These are phyloP conservation scores for Hondaea fermentalgiana DNA, from an alignment of 108 stramenopile genomes.

Conservation along the genomic window DNA sequence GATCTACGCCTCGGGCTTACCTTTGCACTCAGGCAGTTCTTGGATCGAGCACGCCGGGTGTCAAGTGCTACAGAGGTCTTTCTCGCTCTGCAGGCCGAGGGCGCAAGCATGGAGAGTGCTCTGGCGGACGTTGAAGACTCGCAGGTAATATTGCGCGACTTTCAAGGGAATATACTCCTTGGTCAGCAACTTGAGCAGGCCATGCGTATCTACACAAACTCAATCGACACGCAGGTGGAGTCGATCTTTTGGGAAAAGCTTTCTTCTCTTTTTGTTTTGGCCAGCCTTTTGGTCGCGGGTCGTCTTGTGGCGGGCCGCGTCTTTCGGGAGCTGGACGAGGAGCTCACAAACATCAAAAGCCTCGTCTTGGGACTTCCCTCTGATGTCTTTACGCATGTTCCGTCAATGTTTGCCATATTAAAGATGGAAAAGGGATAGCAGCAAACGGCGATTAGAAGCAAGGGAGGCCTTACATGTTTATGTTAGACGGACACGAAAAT, in stretches of 20 bases:
- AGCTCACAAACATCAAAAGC: background rate
- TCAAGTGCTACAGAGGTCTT: background rate
- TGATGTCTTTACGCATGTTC: background rate
- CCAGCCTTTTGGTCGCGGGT: background rate
- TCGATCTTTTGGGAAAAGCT: background rate
- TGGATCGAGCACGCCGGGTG: background rate
- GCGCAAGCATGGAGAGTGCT: background rate
- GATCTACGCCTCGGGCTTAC: background rate
- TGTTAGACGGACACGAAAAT: too few relatives aligned
- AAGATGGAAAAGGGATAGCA: background rate
- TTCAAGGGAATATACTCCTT: background rate
- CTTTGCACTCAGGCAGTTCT: background rate
- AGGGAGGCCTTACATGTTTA: too few relatives aligned
- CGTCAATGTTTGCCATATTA: background rate
- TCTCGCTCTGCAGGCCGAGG: background rate
- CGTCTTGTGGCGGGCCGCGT: background rate
- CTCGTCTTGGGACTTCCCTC: background rate
- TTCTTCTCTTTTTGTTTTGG: background rate
- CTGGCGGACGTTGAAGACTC: background rate
- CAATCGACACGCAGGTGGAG: background rate
- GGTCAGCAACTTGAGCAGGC: background rate
- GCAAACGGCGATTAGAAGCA: too few relatives aligned
- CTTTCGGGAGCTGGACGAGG: background rate
- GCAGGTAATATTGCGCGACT: background rate
- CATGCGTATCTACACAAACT: background rate